Base-by-base conservation (phyloP, 163 green algal genomes). In the Volvox carteri region DNA sequence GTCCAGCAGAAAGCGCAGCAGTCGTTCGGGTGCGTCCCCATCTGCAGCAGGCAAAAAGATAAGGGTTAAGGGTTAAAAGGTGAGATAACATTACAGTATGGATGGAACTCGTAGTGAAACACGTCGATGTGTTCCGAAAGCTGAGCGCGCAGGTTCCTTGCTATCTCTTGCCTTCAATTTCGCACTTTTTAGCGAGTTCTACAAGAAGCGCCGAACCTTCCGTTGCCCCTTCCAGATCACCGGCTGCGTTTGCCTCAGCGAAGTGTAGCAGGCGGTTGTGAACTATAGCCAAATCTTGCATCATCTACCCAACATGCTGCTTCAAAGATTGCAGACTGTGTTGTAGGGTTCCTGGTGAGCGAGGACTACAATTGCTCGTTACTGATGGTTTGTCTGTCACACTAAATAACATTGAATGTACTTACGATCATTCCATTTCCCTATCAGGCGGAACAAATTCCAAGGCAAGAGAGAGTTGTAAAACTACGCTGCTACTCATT, bases 1-100 rank as follows among this genome's bases (percentile, higher is more conserved):
- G 1, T 75, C 54, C 56, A 76, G 25, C 19, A 86, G 41, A 65
- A 86, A 86, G 14, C 54, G 21, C 11, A 85, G 50, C 6, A 85
- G 50, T 39, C 2, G 52, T 25, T 85, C 77, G 0, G 77, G 11
- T 7, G n/a, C 75, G 30, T 52, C 75, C 37, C 0, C 48, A 52
- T 50, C 75, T 75, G 30, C 35, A 8, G 62, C 23, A 73, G 25
- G 8, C 28, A 5, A 65, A 23, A 4, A 65, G 19, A 65, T 30
- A 65, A 30, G 7, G 19, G 7, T 23, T 30, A 65, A n/a, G n/a
- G n/a, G n/a, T n/a, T n/a, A 65, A 65, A 23, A 7, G 54, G 54
- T 12, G 28, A 12, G 25, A 30, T 30, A 16, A 60, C 50, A 25
- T 16, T 60, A 12, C 16, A 60, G 50, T 16, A 60, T 12, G 50